Base-by-base conservation (phyloP, 352 stramenopile genomes). In the Blastocystis sp. region DNA sequence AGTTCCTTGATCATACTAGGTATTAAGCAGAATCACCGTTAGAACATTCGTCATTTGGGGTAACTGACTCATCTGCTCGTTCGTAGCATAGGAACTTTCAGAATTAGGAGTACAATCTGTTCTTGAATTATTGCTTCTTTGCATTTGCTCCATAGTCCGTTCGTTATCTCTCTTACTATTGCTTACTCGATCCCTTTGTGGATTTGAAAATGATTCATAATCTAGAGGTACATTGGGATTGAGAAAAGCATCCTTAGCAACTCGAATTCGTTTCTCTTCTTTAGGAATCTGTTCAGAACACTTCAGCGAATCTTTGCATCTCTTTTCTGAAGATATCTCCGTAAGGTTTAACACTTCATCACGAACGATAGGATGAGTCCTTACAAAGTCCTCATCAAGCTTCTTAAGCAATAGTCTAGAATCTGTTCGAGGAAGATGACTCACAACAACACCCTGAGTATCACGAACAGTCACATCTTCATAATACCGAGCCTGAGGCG, bases 41-140 rank as follows among this genome's bases (percentile, higher is more conserved):
- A 1, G 16, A 27, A 87, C 77, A 27, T 77, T 77, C 27, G 27
- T 58, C 42, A 75, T 49, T n/a, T 51, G 32, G 6, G 77, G 51
- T 29, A 87, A 39, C 39, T 51, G 21, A 21, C 74, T 46, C 16
- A 87, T 87, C 42, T 87, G 43, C 46, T 58, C 35, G 39, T 87
- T 43, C 0, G 59, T 37, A 35, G 67, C 67, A 63, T 77, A 27
- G 0, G n/a, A 42, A 80, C 37, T 39, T 73, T 24, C 29, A 1
- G 37, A 27, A 14, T 27, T 42, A 11, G 1, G 39, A 73, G 5
- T 46, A 69, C 42, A 12, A 4, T n/a, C 51, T 69, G 32, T 69
- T 32, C 1, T 43, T 69, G 58, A 69, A 29, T 75, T 1, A 54
- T 56, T 42, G 27, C 6, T 78, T n/a, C 42, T 59, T 29, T 78